phyloP scores from a whole-genome alignment of 768 basidiomycete genomes.

The Myochromella boudieri region DNA sequence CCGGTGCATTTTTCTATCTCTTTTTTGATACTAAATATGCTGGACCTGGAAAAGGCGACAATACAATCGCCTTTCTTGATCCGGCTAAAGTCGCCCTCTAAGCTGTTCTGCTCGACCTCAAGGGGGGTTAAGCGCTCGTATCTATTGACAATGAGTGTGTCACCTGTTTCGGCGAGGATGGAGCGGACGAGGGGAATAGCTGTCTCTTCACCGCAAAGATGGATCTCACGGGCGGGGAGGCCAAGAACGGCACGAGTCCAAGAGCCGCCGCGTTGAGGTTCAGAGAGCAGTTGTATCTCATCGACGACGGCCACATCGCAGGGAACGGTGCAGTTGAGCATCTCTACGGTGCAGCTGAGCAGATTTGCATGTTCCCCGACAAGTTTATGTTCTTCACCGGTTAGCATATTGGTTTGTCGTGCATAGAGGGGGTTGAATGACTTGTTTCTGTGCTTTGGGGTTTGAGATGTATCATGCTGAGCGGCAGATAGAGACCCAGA shows the following conservation, averaged over 20 bases:
- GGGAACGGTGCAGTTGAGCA: constrained; percentile 49
- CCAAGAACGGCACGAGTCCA: constrained; percentile 88
- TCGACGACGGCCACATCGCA: constrained; percentile 90
- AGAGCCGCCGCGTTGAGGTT: constrained; percentile 70
- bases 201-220: constrained; percentile 94
- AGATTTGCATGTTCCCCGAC: constrained; percentile 57
- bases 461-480: constrained; percentile 23
- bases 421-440: constrained; percentile 48
- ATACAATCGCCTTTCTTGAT: constrained; percentile 87
- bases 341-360: constrained; percentile 91
- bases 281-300: constrained; percentile 95
- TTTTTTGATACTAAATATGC: constrained; percentile 78
- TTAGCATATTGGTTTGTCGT: constrained; percentile 80
- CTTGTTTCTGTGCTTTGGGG: constrained; percentile 27
- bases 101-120: constrained; percentile 59
- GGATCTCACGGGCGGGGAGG: constrained; percentile 74
- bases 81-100: constrained; percentile 58
- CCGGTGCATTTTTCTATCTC: constrained; percentile 69
- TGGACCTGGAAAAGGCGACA: constrained; percentile 77
- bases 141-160: constrained; percentile 75
- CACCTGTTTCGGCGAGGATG: constrained; percentile 75
- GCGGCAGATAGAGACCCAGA: background rate
- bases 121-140: constrained; percentile 90
- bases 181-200: constrained; percentile 77
- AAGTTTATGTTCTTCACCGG: constrained; percentile 86